phyloP scores from a whole-genome alignment of 1,139 yeast species.

The Geotrichum aggregatum region DNA sequence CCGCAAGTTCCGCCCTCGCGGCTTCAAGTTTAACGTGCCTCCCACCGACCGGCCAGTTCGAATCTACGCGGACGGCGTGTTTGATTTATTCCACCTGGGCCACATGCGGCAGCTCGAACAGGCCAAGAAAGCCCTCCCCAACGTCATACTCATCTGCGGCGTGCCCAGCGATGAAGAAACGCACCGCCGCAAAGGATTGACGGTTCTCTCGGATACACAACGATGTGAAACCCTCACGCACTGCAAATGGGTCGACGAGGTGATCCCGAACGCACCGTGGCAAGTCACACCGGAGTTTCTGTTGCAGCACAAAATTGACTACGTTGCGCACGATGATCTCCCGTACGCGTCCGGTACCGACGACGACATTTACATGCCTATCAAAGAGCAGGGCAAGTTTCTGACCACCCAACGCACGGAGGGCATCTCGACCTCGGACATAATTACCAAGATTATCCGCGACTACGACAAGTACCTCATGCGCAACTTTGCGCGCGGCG shows the following conservation, averaged over 20 bases:
- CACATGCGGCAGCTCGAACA: constrained; percentile 46
- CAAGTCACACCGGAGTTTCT: constrained; percentile 80
- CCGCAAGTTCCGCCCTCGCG: constrained; percentile 40
- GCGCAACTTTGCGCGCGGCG: constrained; percentile 97
- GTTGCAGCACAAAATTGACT: constrained; percentile 75
- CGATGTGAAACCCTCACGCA: constrained; percentile 84
- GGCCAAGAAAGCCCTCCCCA: constrained; percentile 23
- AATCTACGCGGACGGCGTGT: constrained; percentile 95
- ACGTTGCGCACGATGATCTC: constrained; percentile 95
- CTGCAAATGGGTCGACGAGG: constrained; percentile 97
- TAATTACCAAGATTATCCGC: constrained; percentile 86
- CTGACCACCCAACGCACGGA: constrained; percentile 94
- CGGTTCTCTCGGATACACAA: constrained; percentile 83
- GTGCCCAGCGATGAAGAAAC: constrained; percentile 87
- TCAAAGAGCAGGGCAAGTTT: constrained; percentile 86
- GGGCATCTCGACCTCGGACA: constrained; percentile 93
- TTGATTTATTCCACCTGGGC: constrained; percentile 92
- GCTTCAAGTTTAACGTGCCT: constrained; percentile 63
- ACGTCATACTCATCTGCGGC: constrained; percentile 78
- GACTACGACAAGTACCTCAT: constrained; percentile 94
- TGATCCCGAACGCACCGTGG: constrained; percentile 94
- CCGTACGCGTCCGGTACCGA: constrained; percentile 88
- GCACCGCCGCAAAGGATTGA: constrained; percentile 86
- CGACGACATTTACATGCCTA: constrained; percentile 89
- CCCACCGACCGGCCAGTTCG: constrained; percentile 83